phyloP scores from a whole-genome alignment of 2,329 filamentous ascomycete genomes.

The Aspergillus pseudoterreus region DNA sequence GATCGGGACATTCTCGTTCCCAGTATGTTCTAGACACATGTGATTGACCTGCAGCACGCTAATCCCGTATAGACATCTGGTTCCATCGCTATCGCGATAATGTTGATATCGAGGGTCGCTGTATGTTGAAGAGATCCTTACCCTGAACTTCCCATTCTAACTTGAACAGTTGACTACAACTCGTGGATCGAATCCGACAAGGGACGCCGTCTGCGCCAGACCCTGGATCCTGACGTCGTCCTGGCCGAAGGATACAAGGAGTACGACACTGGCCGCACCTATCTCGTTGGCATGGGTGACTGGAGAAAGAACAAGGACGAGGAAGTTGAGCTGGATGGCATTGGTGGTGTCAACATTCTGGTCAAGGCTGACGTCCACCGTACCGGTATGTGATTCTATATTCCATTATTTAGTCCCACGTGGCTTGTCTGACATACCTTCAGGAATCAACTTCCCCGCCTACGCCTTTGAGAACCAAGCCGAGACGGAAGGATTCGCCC shows the following conservation, averaged over 20 bases:
- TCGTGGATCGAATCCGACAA: slow-evolving; percentile 95
- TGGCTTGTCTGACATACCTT: slow-evolving; percentile 17
- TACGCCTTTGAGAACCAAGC: slow-evolving; percentile 99
- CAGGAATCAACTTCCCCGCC: slow-evolving; percentile 94
- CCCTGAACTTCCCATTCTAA: slow-evolving; percentile 16
- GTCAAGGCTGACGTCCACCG: slow-evolving; percentile 98
- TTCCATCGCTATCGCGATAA: slow-evolving; percentile 61
- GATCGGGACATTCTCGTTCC: slow-evolving; percentile 91
- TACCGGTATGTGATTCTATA: slow-evolving; percentile 59
- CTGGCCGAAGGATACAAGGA: slow-evolving; percentile 95
- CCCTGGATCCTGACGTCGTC: slow-evolving; percentile 73
- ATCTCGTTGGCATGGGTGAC: slow-evolving; percentile 89
- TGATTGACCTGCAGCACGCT: slow-evolving; percentile 6
- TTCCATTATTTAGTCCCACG: not conserved
- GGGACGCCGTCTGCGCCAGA: slow-evolving; percentile 68
- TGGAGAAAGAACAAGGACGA: slow-evolving; percentile 89
- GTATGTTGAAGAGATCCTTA: slow-evolving; percentile 51
- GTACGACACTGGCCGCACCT: slow-evolving; percentile 81
- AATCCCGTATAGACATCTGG: slow-evolving; percentile 61
- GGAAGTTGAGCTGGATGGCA: slow-evolving; percentile 88
- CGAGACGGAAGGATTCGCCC: slow-evolving; percentile 96
- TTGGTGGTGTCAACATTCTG: slow-evolving; percentile 94
- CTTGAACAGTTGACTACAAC: slow-evolving; percentile 81
- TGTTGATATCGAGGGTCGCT: slow-evolving; percentile 88
- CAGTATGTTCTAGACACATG: slow-evolving; percentile 58